Evolutionary conservation across 352 stramenopile species (phyloP).

Genomic region (Thalassiosira mediterranea): DNA sequence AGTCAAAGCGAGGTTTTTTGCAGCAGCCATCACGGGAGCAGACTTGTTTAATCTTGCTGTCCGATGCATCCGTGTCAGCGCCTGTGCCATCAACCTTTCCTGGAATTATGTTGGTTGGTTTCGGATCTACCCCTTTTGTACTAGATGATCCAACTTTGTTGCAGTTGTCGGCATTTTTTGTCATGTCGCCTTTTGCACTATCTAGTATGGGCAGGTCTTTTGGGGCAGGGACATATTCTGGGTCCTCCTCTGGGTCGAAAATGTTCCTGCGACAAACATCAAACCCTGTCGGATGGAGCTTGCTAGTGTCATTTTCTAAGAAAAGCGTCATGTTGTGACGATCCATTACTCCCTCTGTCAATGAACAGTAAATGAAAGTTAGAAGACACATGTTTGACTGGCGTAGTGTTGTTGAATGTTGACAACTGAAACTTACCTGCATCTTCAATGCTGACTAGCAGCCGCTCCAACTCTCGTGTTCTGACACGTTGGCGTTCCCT

Average conservation of each 20-base stretch:
- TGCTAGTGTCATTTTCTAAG: slow-evolving; percentile 71
- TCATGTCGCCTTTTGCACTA: neutral
- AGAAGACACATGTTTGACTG: neutral
- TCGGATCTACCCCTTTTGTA: neutral
- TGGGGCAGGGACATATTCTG: slow-evolving; percentile 1
- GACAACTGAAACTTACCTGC: slow-evolving; percentile 59
- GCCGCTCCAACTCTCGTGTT: slow-evolving; percentile 71
- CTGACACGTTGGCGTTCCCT: slow-evolving; percentile 64
- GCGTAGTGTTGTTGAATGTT: no score
- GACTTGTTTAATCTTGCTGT: slow-evolving; percentile 9
- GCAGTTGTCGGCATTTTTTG: slow-evolving; percentile 11
- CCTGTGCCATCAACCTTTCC: neutral
- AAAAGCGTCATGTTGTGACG: slow-evolving; percentile 83
- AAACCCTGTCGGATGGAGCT: slow-evolving; percentile 66
- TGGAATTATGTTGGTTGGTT: slow-evolving; percentile 1
- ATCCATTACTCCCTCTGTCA: slow-evolving; percentile 71
- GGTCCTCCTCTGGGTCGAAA: slow-evolving; percentile 79
- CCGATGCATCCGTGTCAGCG: neutral
- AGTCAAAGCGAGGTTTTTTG: slow-evolving; percentile 73
- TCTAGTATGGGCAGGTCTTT: slow-evolving; percentile 4
- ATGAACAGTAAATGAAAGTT: neutral
- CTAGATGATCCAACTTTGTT: neutral
- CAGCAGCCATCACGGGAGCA: slow-evolving; percentile 56
- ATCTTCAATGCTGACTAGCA: slow-evolving; percentile 76
- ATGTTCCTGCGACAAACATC: slow-evolving; percentile 69